Evolutionary conservation across 73 alveolate species (phyloP), one percentile per base, ranked within the genome.

Genomic region (Vitrella brassicaformis): DNA sequence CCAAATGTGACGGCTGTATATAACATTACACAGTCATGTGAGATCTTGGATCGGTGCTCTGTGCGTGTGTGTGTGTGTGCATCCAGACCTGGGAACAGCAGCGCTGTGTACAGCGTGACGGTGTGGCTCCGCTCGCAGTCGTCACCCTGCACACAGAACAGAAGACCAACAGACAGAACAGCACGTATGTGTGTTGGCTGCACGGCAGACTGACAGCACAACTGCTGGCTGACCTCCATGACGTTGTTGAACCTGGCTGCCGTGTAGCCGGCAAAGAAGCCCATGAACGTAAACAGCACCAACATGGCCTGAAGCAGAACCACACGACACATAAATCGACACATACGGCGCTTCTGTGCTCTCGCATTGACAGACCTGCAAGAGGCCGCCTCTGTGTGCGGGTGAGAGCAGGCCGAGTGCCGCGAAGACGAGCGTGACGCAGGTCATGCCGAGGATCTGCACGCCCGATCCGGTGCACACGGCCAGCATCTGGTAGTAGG

Each of bases 361-460:
- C n/a, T n/a, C n/a, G n/a, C n/a, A n/a, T n/a, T n/a, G 56, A 39
- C 56, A 4, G 56, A 39, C 56, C 56, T 39, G 56, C 14, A 39
- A 27, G 29, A 10, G 31, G 46, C 72, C 69, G 1, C 84, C 84
- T 7, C 84, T 70, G 31, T 69, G 78, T 27, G 70, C 84, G 8
- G 84, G 84, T n/a, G 84, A 77, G 19, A 77, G 72, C 30, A 77
- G 71, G n/a, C 84, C 84, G 27, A 77, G 72, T 29, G 69, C 28
- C 29, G 84, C 66, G 30, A 77, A 47, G 72, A 45, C 47, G 47
- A 77, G 26, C 0, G 84, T 77, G 68, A 78, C 78, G 29, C 31
- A 14, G 14, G 14, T 4, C 56, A 39, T 39, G 22, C 56, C 56
- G 30, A 32, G 65, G 30, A 76, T 76, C 71, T 76, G 84, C 19